These are phyloP conservation scores for Dimargaris verticillata DNA, from an alignment of 192 early-diverging fungal species.

Conservation along the genomic window DNA sequence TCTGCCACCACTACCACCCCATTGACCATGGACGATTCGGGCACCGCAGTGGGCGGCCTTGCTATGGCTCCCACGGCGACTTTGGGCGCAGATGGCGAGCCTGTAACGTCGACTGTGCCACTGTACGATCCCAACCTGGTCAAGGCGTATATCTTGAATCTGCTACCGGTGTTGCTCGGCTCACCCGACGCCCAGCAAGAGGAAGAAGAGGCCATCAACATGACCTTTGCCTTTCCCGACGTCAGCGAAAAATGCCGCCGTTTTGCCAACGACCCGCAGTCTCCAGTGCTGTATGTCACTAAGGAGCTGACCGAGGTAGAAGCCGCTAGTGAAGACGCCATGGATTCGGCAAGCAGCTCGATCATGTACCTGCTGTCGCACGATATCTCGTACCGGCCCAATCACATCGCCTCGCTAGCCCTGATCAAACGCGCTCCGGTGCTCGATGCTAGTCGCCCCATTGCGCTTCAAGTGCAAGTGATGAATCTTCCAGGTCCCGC, in stretches of 20 bases:
- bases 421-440: slow-evolving; percentile 59
- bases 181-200: slow-evolving; percentile 26
- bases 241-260: slow-evolving; percentile 49
- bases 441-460: slow-evolving; percentile 49
- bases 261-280: slow-evolving; percentile 59
- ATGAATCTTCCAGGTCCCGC: slow-evolving; percentile 77
- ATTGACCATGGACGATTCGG: no score
- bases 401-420: slow-evolving; percentile 56
- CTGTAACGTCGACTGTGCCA: neutral
- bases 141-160: slow-evolving; percentile 48
- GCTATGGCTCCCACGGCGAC: no score
- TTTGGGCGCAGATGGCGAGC: no score
- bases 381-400: slow-evolving; percentile 56
- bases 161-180: slow-evolving; percentile 57
- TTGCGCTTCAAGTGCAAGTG: slow-evolving; percentile 72
- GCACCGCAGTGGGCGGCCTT: no score
- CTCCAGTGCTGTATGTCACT: slow-evolving; percentile 57
- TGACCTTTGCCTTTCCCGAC: slow-evolving; percentile 47
- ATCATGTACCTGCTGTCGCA: slow-evolving; percentile 41
- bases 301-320: slow-evolving; percentile 36
- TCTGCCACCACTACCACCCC: no score
- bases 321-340: slow-evolving; percentile 1
- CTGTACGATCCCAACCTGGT: slow-evolving; percentile 40
- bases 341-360: slow-evolving; percentile 9
- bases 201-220: slow-evolving; percentile 33